phyloP scores from a whole-genome alignment of 164 flowering plant species.

The Houttuynia cordata region DNA sequence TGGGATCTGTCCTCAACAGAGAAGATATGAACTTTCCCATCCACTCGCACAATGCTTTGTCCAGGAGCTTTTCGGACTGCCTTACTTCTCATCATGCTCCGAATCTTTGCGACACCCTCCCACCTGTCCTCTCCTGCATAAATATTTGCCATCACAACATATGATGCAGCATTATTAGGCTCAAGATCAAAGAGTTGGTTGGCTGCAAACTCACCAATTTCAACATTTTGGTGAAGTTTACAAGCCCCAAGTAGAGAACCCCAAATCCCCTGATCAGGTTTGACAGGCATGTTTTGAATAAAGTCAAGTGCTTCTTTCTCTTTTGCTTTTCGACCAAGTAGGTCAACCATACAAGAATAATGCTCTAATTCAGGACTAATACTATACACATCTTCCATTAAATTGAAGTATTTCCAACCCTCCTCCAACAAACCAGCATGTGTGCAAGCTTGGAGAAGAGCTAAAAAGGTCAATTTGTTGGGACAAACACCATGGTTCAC shows the following conservation, averaged over 20 bases:
- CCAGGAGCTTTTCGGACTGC: slow-evolving; percentile 41
- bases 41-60: slow-evolving; percentile 29
- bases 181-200: slow-evolving; percentile 28
- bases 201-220: slow-evolving; percentile 35
- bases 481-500: slow-evolving; percentile 33
- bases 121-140: slow-evolving; percentile 48
- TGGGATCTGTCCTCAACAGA: slow-evolving; percentile 45
- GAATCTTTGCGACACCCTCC: slow-evolving; percentile 36
- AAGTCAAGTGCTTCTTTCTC: slow-evolving; percentile 41
- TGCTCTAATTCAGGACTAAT: slow-evolving; percentile 31
- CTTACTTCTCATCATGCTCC: slow-evolving; percentile 37
- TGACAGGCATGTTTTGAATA: slow-evolving; percentile 32
- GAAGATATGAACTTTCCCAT: slow-evolving; percentile 32
- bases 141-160: slow-evolving; percentile 56
- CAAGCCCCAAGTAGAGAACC: slow-evolving; percentile 49
- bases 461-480: slow-evolving; percentile 45
- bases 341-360: slow-evolving; percentile 51
- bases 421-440: slow-evolving; percentile 47
- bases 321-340: slow-evolving; percentile 53
- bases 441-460: slow-evolving; percentile 50
- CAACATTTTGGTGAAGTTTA: slow-evolving; percentile 33
- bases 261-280: slow-evolving; percentile 55
- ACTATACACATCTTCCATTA: slow-evolving; percentile 28
- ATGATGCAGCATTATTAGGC: slow-evolving; percentile 35
- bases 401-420: slow-evolving; percentile 33